Conservation (phyloP, 352 stramenopile species). For the Globisporangium spinosum region DNA sequence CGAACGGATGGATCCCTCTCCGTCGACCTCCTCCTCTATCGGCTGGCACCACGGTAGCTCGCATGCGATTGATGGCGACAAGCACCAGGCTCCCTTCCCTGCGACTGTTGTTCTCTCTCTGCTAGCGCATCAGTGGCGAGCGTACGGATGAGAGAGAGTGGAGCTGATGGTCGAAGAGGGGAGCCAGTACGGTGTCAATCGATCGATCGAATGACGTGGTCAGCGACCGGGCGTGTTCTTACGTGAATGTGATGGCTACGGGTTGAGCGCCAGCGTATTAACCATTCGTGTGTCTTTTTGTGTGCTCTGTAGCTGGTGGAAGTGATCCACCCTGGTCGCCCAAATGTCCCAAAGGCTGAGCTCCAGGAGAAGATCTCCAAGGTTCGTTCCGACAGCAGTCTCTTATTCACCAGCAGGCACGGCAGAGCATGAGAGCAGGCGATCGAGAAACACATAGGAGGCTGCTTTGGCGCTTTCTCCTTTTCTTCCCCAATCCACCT, state of each 20-base stretch:
- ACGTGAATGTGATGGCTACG: neutral
- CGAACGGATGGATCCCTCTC: neutral
- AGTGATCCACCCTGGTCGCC: constrained; percentile 96
- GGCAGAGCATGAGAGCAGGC: constrained; percentile 1
- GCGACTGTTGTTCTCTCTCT: neutral
- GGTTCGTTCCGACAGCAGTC: constrained; percentile 50
- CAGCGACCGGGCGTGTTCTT: neutral
- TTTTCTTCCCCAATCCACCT: neutral
- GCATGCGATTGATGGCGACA: neutral
- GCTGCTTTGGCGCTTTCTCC: neutral
- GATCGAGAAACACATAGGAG: constrained; percentile 2
- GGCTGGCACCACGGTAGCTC: neutral
- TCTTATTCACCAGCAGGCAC: neutral
- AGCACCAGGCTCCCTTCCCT: neutral
- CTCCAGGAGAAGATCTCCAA: constrained; percentile 97
- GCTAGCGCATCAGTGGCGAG: neutral
- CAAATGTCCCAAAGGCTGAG: constrained; percentile 97
- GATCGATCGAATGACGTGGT: neutral
- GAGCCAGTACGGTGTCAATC: neutral
- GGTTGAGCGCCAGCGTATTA: neutral
- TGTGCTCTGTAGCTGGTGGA: constrained; percentile 90
- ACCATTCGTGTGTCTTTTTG: neutral
- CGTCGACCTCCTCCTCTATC: neutral
- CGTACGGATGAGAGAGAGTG: neutral
- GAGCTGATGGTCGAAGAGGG: neutral